Evolutionary conservation across 805 yeast species (phyloP).

Genomic region (Kodamaea jinghongensis): DNA sequence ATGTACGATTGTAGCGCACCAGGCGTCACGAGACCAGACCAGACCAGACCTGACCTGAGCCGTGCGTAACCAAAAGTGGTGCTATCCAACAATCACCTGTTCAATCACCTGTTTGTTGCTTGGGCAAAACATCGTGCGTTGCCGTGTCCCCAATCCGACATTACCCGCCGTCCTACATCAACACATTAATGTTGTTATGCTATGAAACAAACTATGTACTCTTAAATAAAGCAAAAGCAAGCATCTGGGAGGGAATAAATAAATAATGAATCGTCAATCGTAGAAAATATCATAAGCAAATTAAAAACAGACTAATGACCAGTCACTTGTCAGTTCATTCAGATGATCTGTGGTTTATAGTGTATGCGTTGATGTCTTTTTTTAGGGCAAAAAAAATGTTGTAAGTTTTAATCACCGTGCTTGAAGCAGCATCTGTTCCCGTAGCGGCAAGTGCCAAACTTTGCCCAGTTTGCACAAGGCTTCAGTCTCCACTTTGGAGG

Average conservation of each 20-base stretch:
- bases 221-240: neutral
- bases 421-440: slow-evolving; percentile 91
- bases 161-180: neutral
- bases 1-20: too few relatives aligned
- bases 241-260: neutral
- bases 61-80: too few relatives aligned
- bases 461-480: slow-evolving; percentile 86
- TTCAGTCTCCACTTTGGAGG: slow-evolving; percentile 87
- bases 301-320: neutral
- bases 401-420: slow-evolving; percentile 51
- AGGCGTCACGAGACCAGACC: too few relatives aligned
- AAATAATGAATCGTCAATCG: neutral
- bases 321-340: neutral
- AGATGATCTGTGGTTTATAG: too few relatives aligned
- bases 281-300: too few relatives aligned
- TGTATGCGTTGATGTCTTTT: neutral
- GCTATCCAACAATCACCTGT: too few relatives aligned
- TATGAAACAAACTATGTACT: neutral
- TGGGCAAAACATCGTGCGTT: neutral
- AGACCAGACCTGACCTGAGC: too few relatives aligned
- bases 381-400: neutral
- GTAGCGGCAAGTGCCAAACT: slow-evolving; percentile 78
- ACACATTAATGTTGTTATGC: neutral
- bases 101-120: too few relatives aligned
- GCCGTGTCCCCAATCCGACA: neutral